Evolutionary conservation across 2,329 filamentous ascomycete species (phyloP), one percentile per base, ranked within the genome.

Genomic region (Cordyceps cicadae): DNA sequence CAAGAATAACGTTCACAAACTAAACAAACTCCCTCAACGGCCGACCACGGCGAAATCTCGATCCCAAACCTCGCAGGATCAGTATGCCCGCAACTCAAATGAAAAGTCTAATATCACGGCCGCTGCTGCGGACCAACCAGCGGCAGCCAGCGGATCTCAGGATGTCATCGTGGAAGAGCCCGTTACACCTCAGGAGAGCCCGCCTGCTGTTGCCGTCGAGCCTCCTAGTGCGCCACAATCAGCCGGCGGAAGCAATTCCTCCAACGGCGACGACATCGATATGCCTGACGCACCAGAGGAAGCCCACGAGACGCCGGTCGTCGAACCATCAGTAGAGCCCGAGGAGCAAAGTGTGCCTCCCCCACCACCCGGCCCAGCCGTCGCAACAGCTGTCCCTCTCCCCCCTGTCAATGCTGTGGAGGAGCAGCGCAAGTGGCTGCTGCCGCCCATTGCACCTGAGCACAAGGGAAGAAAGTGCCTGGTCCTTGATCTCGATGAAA

Each of bases 401-500:
- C 80, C 57, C 19, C 63, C 69, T 11, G 75, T 76, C 26, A 75
- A 75, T 52, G 74, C 75, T 21, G 72, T 72, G 17, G 75, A 74
- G 14, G 76, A 74, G 62, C 68, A 51, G 73, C 81, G 68, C 76
- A 86, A 87, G 68, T 90, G 83, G 76, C 79, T 99, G 41, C 77
- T 99, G 59, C 92, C 92, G n/a, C 87, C 92, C 0, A 83, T 93
- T 66, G 81, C 86, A 46, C 87, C 90, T 29, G 87, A 90, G 67
- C 85, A 94, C 68, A 86, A 88, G 73, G 91, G 92, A 32, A 87
- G 90, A 70, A 99, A 99, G 75, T 99, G 94, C 69, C 78, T 99
- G 46, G 93, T 99, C 19, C 81, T 99, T 51, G 94, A 99, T 77
- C 79, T 99, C 63, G 94, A 99, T 67, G 94, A 99, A 75, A 99